These are phyloP conservation scores for Blepharisma stoltei DNA, from an alignment of 73 alveolate species.

Conservation along the genomic window DNA sequence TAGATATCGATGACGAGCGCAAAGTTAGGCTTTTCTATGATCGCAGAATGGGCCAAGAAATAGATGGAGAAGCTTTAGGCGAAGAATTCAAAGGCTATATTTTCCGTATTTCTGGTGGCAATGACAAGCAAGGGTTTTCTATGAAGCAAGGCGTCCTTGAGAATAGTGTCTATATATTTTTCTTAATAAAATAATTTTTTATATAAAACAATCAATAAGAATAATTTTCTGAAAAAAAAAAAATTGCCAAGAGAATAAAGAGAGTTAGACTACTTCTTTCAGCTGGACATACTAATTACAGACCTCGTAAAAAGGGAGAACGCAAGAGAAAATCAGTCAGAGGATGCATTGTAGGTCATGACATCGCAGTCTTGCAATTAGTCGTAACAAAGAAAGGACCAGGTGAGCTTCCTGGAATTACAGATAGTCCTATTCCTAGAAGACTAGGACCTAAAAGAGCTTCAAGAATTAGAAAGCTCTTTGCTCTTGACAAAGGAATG, in stretches of 20 bases:
- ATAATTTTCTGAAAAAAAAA: too few species aligned
- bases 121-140: slow-evolving; percentile 91
- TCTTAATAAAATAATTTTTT: too few species aligned
- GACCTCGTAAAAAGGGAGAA: slow-evolving; percentile 65
- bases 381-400: slow-evolving; percentile 86
- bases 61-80: slow-evolving; percentile 70
- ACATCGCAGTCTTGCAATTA: slow-evolving; percentile 49
- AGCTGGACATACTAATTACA: slow-evolving; percentile 69
- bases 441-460: slow-evolving; percentile 67
- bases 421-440: slow-evolving; percentile 52
- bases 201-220: too few species aligned
- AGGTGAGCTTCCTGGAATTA: slow-evolving; percentile 62
- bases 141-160: slow-evolving; percentile 87
- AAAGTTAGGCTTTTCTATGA: slow-evolving; percentile 62
- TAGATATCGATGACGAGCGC: slow-evolving; percentile 69
- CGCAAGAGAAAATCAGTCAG: slow-evolving; percentile 76
- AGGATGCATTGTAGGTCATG: slow-evolving; percentile 77
- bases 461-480: slow-evolving; percentile 52
- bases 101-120: slow-evolving; percentile 87
- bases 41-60: slow-evolving; percentile 66
- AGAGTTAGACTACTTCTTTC: slow-evolving; percentile 70
- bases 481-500: slow-evolving; percentile 40
- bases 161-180: too few species aligned
- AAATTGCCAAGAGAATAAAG: too few species aligned
- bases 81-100: slow-evolving; percentile 84